Base-by-base conservation (phyloP, 257 asterid species). In the Dorcoceras hygrometricum region DNA sequence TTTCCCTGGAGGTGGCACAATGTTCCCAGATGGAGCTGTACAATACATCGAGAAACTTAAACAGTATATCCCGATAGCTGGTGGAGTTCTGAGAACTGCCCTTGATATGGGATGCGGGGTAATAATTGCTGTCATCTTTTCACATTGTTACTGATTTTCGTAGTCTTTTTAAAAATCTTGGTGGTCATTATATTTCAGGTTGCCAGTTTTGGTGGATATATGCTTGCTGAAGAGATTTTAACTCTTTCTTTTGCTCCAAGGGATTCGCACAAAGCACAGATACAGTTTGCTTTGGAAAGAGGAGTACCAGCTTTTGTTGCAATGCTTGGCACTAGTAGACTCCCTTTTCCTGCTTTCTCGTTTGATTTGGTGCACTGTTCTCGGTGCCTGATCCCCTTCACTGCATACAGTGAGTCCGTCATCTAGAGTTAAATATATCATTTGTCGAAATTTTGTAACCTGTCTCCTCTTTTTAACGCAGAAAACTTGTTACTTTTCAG, bases 41-140 rank as follows among this genome's bases (percentile, higher is more conserved):
- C 96, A 86, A 64, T 90, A 94, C 78, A 94, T 94, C 16, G 95
- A 94, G 60, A 94, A 90, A 77, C 96, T 94, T 48, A 94, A 94
- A 67, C 97, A 90, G 74, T 90, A 88, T 79, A 84, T 94, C 48
- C 99, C 95, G 0, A 94, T 94, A 4, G 87, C 89, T 65, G 88
- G 93, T 57, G 97, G 96, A 76, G 63, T 68, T 75, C 59, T 94
- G 84, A 87, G 99, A 78, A 94, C 99, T 23, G 94, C 96, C 77
- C 96, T 94, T 71, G 99, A 94, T 73, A 94, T 90, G 98, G 99
- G 97, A 65, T 94, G 98, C 31, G 98, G 99, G 90, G 98, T 94
- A 83, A 19, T 75, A 19, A 69, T 32, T 23, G 18, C 36, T 36
- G 10, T 29, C 71, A 67, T 23, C 4, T 54, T 60, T 51, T 57